Conservation (phyloP, 2,329 filamentous ascomycete genomes). For the Paecilomyces dactylethromorphus region DNA sequence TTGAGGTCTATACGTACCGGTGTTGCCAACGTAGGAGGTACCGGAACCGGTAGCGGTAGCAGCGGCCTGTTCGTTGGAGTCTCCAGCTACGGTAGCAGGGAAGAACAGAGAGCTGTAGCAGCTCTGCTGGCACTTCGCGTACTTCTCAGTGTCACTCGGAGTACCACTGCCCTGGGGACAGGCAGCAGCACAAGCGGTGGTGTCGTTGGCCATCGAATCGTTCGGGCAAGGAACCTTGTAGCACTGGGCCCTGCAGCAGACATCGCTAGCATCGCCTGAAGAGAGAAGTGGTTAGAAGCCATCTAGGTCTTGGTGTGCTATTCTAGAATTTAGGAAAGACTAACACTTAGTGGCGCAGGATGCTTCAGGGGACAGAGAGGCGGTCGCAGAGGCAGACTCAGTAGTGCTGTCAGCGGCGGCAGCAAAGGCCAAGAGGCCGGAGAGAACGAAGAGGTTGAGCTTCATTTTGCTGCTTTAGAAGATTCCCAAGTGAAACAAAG, state of each 20-base stretch:
- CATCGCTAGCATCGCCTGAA: slow-evolving; percentile 36
- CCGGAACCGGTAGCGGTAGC: slow-evolving; percentile 13
- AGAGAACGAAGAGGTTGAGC: slow-evolving; percentile 37
- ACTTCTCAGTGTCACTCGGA: slow-evolving; percentile 38
- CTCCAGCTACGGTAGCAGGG: slow-evolving; percentile 18
- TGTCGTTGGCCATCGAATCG: slow-evolving; percentile 43
- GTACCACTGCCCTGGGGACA: slow-evolving; percentile 50
- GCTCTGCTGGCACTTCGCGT: slow-evolving; percentile 41
- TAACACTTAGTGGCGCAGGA: slow-evolving; percentile 33
- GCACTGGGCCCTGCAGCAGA: slow-evolving; percentile 48
- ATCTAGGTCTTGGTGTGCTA: not conserved
- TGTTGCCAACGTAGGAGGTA: slow-evolving; percentile 9
- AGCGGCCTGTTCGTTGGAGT: slow-evolving; percentile 14
- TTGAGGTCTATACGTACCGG: slow-evolving; percentile 2
- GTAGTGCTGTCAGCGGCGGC: slow-evolving; percentile 32
- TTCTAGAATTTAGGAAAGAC: slow-evolving; percentile 4
- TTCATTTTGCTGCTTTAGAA: slow-evolving; percentile 26
- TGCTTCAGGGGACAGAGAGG: slow-evolving; percentile 26
- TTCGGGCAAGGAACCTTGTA: slow-evolving; percentile 47
- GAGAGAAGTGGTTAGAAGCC: not conserved
- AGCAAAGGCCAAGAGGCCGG: slow-evolving; percentile 39
- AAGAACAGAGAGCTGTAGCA: slow-evolving; percentile 48
- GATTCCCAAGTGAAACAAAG: not conserved
- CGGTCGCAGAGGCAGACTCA: slow-evolving; percentile 19
- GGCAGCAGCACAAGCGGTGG: slow-evolving; percentile 45